Percentiles rank a stretch among this genome's conserved stretches.
Evolutionary conservation across 2,329 filamentous ascomycete genomes (phyloP).

Genomic region (Neospermospora avenae): DNA sequence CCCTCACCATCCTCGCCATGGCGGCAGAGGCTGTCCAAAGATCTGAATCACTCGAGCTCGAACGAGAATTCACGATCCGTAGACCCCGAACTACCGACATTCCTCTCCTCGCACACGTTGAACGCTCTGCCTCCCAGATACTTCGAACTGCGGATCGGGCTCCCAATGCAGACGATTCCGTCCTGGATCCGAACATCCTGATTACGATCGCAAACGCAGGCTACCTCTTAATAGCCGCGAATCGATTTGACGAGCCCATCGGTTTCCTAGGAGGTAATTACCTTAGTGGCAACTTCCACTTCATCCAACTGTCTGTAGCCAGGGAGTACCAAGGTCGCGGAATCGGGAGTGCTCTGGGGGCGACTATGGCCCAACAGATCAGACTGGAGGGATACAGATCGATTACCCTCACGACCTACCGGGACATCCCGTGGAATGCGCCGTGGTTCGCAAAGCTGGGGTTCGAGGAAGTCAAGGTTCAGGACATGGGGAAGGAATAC

Average conservation of each 20-base stretch:
- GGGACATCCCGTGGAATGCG: slow-evolving; percentile 31
- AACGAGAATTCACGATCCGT: slow-evolving; percentile 25
- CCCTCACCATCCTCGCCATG: slow-evolving; percentile 29
- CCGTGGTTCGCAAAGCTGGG: slow-evolving; percentile 33
- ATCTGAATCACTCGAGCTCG: slow-evolving; percentile 22
- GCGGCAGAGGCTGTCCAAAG: slow-evolving; percentile 30
- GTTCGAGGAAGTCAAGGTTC: slow-evolving; percentile 27
- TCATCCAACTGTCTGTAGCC: slow-evolving; percentile 32
- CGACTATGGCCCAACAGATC: slow-evolving; percentile 29
- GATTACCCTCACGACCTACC: slow-evolving; percentile 32
- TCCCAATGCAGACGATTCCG: slow-evolving; percentile 24
- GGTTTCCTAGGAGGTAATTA: slow-evolving; percentile 31
- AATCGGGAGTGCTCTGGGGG: slow-evolving; percentile 31
- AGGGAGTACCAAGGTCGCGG: slow-evolving; percentile 31
- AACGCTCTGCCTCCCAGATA: slow-evolving; percentile 31
- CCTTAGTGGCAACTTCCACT: slow-evolving; percentile 32
- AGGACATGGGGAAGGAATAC: slow-evolving; percentile 27
- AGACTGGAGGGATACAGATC: slow-evolving; percentile 28
- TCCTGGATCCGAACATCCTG: slow-evolving; percentile 25
- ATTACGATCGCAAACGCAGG: slow-evolving; percentile 23
- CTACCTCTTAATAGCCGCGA: slow-evolving; percentile 32
- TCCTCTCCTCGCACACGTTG: slow-evolving; percentile 29
- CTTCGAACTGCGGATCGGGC: slow-evolving; percentile 28
- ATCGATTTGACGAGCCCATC: slow-evolving; percentile 29
- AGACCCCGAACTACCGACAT: slow-evolving; percentile 30